Evolutionary conservation across 345 rosid genomes (phyloP), one percentile per base, ranked within the genome.

Genomic region (Litchi chinensis): DNA sequence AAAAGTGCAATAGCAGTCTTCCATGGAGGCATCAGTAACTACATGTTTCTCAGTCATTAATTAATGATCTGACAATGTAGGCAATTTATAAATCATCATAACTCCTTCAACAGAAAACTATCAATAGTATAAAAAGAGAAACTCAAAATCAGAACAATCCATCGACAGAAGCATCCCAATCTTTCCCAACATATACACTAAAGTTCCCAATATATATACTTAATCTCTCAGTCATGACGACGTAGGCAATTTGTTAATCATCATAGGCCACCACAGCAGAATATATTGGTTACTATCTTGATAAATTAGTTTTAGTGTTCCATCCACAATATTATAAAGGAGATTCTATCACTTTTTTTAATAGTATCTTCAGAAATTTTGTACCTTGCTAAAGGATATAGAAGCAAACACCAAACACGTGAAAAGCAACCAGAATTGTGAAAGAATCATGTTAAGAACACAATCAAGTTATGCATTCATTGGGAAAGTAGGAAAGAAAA

Each of bases 21-120:
- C 24, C 41, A 43, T 43, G 44, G 77, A 74, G 78, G 60, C 50
- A 37, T 76, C 71, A 63, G 77, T 24, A 44, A 63, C 63, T 32
- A n/a, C 48, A 62, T 8, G 37, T 75, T 3, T 48, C 63, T 65
- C 48, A 1, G 62, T 75, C 71, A 75, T 24, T 18, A 28, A 26
- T 64, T 6, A 65, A 24, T 12, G 3, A 64, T 75, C 70, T 18
- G 77, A 64, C 70, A 10, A 75, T 64, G 77, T 76, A 65, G 79
- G 79, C 79, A 66, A 62, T 43, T 43, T 9, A 22, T 12, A 0
- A 66, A 40, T 40, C 76, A 41, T 73, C 68, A 73, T 73, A 52
- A 22, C 41, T 56, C 24, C 76, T 68, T 13, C 19, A 41, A 22
- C 32, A 73, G 56, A 21, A 11, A 21, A 59, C 9, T 73, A 0